Evolutionary conservation across 306 rosid species (phyloP).

Genomic region (Gleditsia sinensis): DNA sequence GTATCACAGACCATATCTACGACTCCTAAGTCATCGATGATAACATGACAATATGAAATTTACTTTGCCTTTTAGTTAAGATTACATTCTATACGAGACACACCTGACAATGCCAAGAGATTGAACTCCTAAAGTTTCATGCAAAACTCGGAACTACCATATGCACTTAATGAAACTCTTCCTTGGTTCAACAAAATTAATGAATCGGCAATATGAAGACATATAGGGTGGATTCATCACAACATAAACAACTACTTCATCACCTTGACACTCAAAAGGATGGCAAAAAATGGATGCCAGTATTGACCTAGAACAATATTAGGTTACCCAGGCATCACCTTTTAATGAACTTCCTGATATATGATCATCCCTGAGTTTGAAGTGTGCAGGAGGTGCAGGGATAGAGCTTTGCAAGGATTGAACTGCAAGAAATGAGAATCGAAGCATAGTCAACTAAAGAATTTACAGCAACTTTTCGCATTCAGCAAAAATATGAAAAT

Average conservation of each 20-base stretch:
- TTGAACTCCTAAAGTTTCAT: not conserved
- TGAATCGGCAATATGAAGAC: not conserved
- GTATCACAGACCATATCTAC: not conserved
- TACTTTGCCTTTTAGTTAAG: not conserved
- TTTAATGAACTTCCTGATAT: conserved; percentile 93
- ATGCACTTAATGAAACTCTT: not conserved
- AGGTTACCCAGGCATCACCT: conserved; percentile 53
- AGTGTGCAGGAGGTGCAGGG: conserved; percentile 93
- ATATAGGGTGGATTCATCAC: not conserved
- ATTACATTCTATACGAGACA: conserved; percentile 12
- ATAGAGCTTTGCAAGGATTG: conserved; percentile 78
- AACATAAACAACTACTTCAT: not conserved
- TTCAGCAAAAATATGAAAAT: not conserved
- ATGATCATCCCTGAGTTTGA: conserved; percentile 86
- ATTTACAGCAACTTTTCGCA: not conserved
- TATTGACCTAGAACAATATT: not conserved
- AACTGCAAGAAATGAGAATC: conserved; percentile 40
- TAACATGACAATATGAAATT: not conserved
- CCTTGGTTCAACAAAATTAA: not conserved
- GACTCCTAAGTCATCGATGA: not conserved
- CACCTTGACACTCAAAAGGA: not conserved
- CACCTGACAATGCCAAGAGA: conserved; percentile 14
- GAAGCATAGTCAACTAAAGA: conserved; percentile 9
- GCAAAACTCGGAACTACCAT: not conserved
- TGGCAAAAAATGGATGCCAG: not conserved